These are phyloP conservation scores for Neofusicoccum cordaticola DNA, from an alignment of 2,329 filamentous ascomycete genomes.

Conservation along the genomic window DNA sequence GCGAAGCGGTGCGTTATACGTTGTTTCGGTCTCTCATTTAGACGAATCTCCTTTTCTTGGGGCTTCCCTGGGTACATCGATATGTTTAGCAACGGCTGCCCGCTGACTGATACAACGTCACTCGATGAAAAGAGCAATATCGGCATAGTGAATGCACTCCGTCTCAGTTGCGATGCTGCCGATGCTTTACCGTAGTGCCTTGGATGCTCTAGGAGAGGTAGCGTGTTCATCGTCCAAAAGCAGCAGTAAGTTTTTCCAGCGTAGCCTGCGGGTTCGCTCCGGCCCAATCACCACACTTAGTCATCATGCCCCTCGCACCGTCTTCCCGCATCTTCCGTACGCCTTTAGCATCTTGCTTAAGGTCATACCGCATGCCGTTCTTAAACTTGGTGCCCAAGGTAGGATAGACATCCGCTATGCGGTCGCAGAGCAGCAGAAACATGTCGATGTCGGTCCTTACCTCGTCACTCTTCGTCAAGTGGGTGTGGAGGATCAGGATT, in stretches of 20 bases:
- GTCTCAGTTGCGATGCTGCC: too few species aligned
- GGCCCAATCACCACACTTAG: slow-evolving; percentile 29
- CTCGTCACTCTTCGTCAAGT: slow-evolving; percentile 23
- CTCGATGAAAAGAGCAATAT: too few species aligned
- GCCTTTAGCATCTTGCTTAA: background rate
- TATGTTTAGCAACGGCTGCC: too few species aligned
- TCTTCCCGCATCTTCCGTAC: slow-evolving; percentile 21
- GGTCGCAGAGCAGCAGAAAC: slow-evolving; percentile 28
- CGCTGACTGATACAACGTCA: too few species aligned
- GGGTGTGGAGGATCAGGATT: slow-evolving; percentile 30
- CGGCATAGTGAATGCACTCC: too few species aligned
- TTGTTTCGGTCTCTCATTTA: too few species aligned
- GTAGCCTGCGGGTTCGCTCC: background rate
- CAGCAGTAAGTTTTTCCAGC: background rate
- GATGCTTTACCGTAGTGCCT: too few species aligned
- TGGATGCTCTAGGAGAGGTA: too few species aligned
- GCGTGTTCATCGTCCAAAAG: background rate
- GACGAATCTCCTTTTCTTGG: too few species aligned
- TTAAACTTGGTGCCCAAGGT: slow-evolving; percentile 31
- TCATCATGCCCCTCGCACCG: slow-evolving; percentile 29
- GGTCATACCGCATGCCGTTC: slow-evolving; percentile 25
- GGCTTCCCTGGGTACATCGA: too few species aligned
- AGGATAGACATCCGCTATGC: slow-evolving; percentile 27
- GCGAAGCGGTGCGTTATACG: too few species aligned
- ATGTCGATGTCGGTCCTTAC: slow-evolving; percentile 28